Evolutionary conservation across 495 filamentous ascomycete species (phyloP), one percentile per base, ranked within the genome.

Genomic region (Tetracladium marchalianum): DNA sequence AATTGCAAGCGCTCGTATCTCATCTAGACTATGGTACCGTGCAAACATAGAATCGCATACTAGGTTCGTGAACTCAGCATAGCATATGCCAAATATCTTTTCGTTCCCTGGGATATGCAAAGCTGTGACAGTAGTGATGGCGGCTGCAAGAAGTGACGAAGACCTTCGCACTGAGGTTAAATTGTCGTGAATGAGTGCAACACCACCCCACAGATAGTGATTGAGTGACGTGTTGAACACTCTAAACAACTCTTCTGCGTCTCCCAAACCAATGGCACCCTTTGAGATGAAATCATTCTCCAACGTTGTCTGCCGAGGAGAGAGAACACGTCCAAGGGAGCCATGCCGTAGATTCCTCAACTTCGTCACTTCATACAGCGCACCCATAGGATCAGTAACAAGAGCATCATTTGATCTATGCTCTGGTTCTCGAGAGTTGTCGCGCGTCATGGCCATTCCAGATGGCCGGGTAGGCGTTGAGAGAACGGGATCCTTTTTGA

Each of bases 331-430:
- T 27, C 22, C 22, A 27, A 27, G 22, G 7, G 22, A 27, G 1
- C 31, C n/a, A 32, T 46, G 46, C 35, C 73, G 59, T 43, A 77
- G 47, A 35, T 76, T 70, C 24, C 72, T 66, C 42, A 79, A 57
- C 36, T 73, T 77, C 6, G 76, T 79, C 24, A 79, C 76, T 49
- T 78, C 76, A 53, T 76, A 80, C 17, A 80, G 55, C 58, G 71
- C 77, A 43, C 72, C 68, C 73, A 80, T 78, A 0, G 76, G 76
- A 5, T 71, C 74, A 1, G 72, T 63, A 22, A 78, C 71, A 7
- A 27, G 22, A 27, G 22, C 7, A 27, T 27, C 22, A 27, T 27
- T 27, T 27, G 22, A 27, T 7, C 69, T 64, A 27, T 44, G 43
- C 16, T 54, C 52, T n/a, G 64, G 66, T 24, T 77, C 73, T 43